Conservation (phyloP, 164 flowering plant species). For the Hamamelis virginiana region DNA sequence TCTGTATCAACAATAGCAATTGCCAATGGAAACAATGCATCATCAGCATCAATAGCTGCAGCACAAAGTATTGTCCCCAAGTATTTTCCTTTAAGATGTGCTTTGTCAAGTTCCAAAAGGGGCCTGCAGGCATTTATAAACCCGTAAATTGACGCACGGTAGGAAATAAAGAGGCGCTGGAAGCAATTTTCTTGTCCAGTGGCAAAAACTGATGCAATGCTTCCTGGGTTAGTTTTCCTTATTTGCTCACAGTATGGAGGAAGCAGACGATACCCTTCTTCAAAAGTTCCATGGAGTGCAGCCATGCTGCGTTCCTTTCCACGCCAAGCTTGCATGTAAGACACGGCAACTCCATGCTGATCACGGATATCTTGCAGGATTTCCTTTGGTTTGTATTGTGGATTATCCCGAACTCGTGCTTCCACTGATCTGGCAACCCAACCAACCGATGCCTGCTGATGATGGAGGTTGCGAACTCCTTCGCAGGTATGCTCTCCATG, state of each 20-base stretch:
- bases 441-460: conserved; percentile 96
- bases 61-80: conserved; percentile 85
- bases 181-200: conserved; percentile 88
- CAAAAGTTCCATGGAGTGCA: conserved; percentile 68
- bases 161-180: conserved; percentile 86
- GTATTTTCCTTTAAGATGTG: conserved; percentile 88
- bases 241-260: conserved; percentile 51
- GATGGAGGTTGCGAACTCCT: conserved; percentile 87
- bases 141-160: conserved; percentile 86
- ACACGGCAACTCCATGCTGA: conserved; percentile 94
- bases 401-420: conserved; percentile 81
- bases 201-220: conserved; percentile 76
- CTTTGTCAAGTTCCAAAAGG: conserved; percentile 84
- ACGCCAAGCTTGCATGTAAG: conserved; percentile 99
- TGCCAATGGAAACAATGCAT: conserved; percentile 82
- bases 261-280: conserved; percentile 53
- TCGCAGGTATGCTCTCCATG: conserved; percentile 92
- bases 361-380: conserved; percentile 85
- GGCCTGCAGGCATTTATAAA: conserved; percentile 92
- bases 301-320: conserved; percentile 99
- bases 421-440: conserved; percentile 99
- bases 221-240: conserved; percentile 47
- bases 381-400: conserved; percentile 93
- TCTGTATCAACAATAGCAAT: conserved; percentile 84
- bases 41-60: conserved; percentile 74